Conservation (phyloP, 2,329 filamentous ascomycete species). For the Diplodia intermedia region DNA sequence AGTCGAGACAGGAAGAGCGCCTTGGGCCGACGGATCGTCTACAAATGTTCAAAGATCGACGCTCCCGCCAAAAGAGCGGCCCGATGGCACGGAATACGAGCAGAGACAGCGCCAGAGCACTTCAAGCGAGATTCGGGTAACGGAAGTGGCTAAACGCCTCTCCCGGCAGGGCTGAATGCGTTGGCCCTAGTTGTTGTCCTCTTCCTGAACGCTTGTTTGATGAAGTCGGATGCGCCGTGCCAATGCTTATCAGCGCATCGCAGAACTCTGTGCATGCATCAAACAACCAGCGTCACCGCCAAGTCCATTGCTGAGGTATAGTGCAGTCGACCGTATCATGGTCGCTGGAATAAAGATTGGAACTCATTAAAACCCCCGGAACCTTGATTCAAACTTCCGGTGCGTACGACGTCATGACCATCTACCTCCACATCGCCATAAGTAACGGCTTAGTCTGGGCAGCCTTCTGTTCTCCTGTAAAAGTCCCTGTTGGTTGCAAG, state of each 20-base stretch:
- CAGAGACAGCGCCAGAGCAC: not conserved
- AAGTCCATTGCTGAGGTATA: not conserved
- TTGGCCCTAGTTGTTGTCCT: not conserved
- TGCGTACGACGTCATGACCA: constrained; percentile 1
- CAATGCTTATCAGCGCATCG: not conserved
- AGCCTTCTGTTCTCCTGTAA: not conserved
- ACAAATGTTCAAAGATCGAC: constrained; percentile 14
- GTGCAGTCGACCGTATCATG: not conserved
- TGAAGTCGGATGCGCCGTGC: not conserved
- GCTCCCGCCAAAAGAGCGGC: not conserved
- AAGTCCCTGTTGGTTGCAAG: not conserved
- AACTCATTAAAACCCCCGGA: not conserved
- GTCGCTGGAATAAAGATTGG: not conserved
- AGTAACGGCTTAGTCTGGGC: not conserved
- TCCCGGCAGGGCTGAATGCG: constrained; percentile 13
- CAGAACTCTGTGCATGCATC: not conserved
- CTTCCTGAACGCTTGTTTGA: not conserved
- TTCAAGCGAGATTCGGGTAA: constrained; percentile 13
- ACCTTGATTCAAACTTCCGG: constrained; percentile 10
- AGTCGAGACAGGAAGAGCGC: not conserved
- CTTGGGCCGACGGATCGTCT: constrained; percentile 1
- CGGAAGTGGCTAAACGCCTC: constrained; percentile 26
- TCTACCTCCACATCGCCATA: not conserved
- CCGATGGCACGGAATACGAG: constrained; percentile 14
- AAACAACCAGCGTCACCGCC: not conserved